Evolutionary conservation across 768 basidiomycete genomes (phyloP).

Genomic region (Dioszegia crocea): DNA sequence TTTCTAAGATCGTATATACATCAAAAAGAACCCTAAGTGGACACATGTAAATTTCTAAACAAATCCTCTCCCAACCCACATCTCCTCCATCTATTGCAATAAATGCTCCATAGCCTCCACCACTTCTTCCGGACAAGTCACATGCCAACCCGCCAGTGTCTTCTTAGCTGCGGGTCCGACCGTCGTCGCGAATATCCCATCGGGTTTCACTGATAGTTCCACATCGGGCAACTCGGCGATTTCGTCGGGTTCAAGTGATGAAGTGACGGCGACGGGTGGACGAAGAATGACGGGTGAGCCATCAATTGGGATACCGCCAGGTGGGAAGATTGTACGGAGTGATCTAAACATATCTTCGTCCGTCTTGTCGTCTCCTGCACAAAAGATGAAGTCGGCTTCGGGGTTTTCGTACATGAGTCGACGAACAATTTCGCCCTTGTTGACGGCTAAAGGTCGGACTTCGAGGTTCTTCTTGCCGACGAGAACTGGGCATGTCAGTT

Average conservation of each 20-base stretch:
- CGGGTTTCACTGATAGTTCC: slow-evolving; percentile 62
- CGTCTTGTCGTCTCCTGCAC: slow-evolving; percentile 98
- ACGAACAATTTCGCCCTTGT: slow-evolving; percentile 99
- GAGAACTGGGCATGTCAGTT: too few species aligned
- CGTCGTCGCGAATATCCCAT: slow-evolving; percentile 81
- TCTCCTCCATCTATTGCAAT: slow-evolving; percentile 2
- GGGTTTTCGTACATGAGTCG: slow-evolving; percentile 87
- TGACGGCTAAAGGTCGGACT: slow-evolving; percentile 88
- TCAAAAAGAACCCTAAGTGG: too few species aligned
- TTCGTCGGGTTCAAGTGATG: slow-evolving; percentile 47
- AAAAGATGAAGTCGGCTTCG: slow-evolving; percentile 92
- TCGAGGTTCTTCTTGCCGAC: slow-evolving; percentile 99
- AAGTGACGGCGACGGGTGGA: slow-evolving; percentile 56
- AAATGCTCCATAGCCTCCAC: slow-evolving; percentile 63
- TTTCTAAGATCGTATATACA: too few species aligned
- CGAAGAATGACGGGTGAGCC: slow-evolving; percentile 51
- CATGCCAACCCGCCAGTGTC: slow-evolving; percentile 87
- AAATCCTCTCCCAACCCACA: not conserved
- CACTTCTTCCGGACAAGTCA: slow-evolving; percentile 80
- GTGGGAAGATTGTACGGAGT: slow-evolving; percentile 60
- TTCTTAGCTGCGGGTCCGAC: slow-evolving; percentile 84
- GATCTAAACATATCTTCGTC: slow-evolving; percentile 99
- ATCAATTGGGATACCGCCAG: slow-evolving; percentile 41
- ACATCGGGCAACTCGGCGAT: slow-evolving; percentile 51
- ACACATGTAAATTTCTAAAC: too few species aligned